A percentile compares a stretch with the other conserved stretches of the same genome.
Evolutionary conservation across 768 basidiomycete species (phyloP).

Genomic region (Hemileccinum rubropunctum): DNA sequence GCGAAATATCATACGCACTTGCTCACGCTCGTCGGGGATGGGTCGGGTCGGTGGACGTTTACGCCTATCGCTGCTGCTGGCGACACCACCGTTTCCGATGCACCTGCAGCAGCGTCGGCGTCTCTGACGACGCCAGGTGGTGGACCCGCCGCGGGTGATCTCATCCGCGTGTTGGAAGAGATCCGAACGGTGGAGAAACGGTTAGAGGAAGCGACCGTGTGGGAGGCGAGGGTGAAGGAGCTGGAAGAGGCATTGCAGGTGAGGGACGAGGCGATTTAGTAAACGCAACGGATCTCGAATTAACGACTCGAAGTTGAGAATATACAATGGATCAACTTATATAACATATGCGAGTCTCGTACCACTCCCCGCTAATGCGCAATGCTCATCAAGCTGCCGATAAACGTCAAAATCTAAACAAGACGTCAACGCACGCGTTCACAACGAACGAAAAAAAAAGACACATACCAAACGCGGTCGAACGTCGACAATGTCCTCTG

Average conservation of each 20-base stretch:
- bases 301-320: too few species aligned
- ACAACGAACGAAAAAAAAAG: neutral
- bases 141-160: constrained; percentile 12
- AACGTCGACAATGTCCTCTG: constrained; percentile 95
- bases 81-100: neutral
- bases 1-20: constrained; percentile 88
- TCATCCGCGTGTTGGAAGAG: constrained; percentile 27
- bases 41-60: constrained; percentile 68
- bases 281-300: too few species aligned
- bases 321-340: too few species aligned
- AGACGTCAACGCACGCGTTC: neutral
- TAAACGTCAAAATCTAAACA: constrained; percentile 82
- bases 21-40: constrained; percentile 74
- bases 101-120: neutral
- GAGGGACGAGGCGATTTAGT: neutral
- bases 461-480: constrained; percentile 79
- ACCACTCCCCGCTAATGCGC: constrained; percentile 27
- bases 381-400: constrained; percentile 87
- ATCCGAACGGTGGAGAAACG: constrained; percentile 22
- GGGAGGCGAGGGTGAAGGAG: constrained; percentile 27
- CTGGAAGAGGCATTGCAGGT: constrained; percentile 26
- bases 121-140: neutral
- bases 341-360: too few species aligned
- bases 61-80: constrained; percentile 41
- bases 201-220: constrained; percentile 23